Evolutionary conservation across 306 rosid genomes (phyloP), one percentile per base, ranked within the genome.

Genomic region (Cucurbita moschata): DNA sequence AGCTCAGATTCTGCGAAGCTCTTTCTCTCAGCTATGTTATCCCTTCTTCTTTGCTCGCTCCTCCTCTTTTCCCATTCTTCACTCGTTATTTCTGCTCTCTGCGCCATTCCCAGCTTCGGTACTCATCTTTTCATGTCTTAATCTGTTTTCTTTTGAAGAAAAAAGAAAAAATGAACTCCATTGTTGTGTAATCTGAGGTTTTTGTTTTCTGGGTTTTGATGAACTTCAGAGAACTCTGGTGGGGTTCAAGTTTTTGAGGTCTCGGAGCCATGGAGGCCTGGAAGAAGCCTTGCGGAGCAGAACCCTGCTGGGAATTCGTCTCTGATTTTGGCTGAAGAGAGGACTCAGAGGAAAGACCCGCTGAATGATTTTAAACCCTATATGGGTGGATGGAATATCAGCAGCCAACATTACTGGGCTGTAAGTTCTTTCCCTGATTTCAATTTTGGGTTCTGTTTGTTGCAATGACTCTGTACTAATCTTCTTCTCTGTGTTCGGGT

Each of bases 351-450:
- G 59, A 77, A 56, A 60, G 94, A 90, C 82, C 78, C 89, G 11
- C 78, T 82, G 10, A 56, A 87, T 44, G n/a, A 64, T 47, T 88
- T 81, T 16, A 43, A 77, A 3, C 75, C 19, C 61, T 93, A 93
- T 83, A 76, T 40, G 30, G 92, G 94, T 13, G 98, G 96, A 51
- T 93, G 97, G 97, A 88, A 93, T 78, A 85, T 93, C 78, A 87
- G 75, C 74, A 66, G 85, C 64, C 0, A 0, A 4, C 74, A 85
- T 75, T 93, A 93, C 30, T 63, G 82, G 83, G 72, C 87, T 39
- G 96, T 90, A 67, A 86, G 88, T 82, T 55, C 38, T 50, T 51
- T 59, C 18, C 14, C 9, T 52, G 54, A 7, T 10, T 61, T 61
- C 46, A 11, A 6, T 5, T 37, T 37, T 63, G 46, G 42, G 21